Base-by-base conservation (phyloP, 2,329 filamentous ascomycete species). In the Calonectria hongkongensis region DNA sequence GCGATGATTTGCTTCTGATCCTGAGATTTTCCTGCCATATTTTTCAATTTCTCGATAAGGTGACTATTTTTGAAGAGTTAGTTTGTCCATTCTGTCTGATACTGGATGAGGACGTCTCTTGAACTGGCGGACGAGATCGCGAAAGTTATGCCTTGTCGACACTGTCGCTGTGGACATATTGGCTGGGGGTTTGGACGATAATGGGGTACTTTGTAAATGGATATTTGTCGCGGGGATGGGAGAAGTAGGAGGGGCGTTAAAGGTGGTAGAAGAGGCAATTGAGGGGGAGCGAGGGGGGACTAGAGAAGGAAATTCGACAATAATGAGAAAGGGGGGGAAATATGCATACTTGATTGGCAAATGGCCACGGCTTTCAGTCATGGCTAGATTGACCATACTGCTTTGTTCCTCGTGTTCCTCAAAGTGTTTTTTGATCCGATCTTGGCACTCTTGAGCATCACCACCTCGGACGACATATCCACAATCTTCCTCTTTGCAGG, bases 401-500 rank as follows among this genome's bases (percentile, higher is more conserved):
- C 88, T 84, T 71, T 90, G 89, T 64, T 87, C 85, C 48, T 91
- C 89, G 78, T 95, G 93, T 66, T 89, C 85, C 47, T 86, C 74
- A 47, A 92, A 89, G 79, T 95, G 93, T 60, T 89, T 85, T 21
- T 86, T 86, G 56, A 95, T 92, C 12, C 90, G 83, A 5, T 86
- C 83, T 71, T 90, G 88, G 28, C 89, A 90, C 0, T 88, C 86
- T 3, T 88, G 83, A 50, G 89, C 86, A 54, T 91, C 88, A n/a
- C 90, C 91, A 2, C 88, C 88, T 73, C 92, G 92, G 13, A 94
- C 90, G 48, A 92, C 87, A 76, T 92, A 92, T 45, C 84, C 84
- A 78, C 93, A 95, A 28, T 89, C 91, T 13, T 91, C 89, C 73
- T 93, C 87, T 5, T 89, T 88, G 78, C 93, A 95, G 1, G 85